Base-by-base conservation (phyloP, 129 eudicot genomes). In the Oenanthe sinensis region DNA sequence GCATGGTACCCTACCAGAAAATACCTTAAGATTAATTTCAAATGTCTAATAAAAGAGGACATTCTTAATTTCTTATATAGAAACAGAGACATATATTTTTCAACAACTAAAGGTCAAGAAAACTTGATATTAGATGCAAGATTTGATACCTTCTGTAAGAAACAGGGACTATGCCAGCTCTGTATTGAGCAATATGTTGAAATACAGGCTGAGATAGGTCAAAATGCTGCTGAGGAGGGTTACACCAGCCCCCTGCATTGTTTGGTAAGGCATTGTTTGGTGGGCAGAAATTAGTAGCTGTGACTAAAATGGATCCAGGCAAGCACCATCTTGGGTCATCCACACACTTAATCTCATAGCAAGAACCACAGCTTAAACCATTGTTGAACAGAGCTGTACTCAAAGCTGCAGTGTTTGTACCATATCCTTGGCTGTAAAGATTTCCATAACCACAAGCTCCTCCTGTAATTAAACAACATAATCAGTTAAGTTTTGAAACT, bases 401-500 rank as follows among this genome's bases (percentile, higher is more conserved):
- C 39, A 86, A 47, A 0, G 89, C 89, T 39, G 89, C 89, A 33
- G 91, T 87, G 82, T 80, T 87, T 75, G 91, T 87, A 36, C 91
- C 91, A 22, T 87, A 87, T 2, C 88, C 91, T 74, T 87, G 86
- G 24, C 88, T 85, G 71, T 88, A 88, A 19, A 88, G 55, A 70
- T 88, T 88, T 44, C 91, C 87, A 84, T 88, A 88, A 49, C 87
- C 91, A 80, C 91, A 88, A 43, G 87, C 89, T 30, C 89, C 91
- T 22, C 89, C 91, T 87, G 44, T 22, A 5, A 47, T 67, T 1
- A 30, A 60, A 67, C 33, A 74, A n/a, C 33, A 45, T 22, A 24
- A 24, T 69, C 4, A 55, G 6, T 50, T 24, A 70, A 42, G 5
- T 60, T 55, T 60, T 60, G 43, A 15, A 30, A 30, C 43, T 30